Evolutionary conservation across 2,329 filamentous ascomycete genomes (phyloP), one percentile per base, ranked within the genome.

Genomic region (Scolecobasidium constrictum): DNA sequence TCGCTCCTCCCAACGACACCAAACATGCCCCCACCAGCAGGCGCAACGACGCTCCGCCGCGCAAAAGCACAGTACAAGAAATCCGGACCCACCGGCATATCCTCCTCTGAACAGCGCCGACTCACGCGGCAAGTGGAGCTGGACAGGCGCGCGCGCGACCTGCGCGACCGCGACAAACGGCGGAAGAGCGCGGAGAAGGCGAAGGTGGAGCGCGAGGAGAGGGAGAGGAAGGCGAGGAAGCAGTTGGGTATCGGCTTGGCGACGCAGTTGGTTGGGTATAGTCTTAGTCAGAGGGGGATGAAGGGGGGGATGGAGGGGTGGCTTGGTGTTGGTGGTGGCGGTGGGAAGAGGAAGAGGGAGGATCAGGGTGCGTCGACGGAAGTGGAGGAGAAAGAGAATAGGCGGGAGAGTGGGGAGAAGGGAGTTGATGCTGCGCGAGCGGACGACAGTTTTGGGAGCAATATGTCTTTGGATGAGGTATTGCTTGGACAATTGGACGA

Each of bases 221-320:
- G 57, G 33, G 59, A 62, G 22, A 48, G 45, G 9, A 47, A 54
- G 11, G 50, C 48, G 3, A 50, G 59, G 28, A 49, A 51, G 21
- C 51, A 53, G 31, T 44, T 53, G 16, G 61, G 60, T 1, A 47
- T 62, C 3, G 56, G 61, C 3, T 38, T 60, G 16, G 61, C 61
- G 5, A 63, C 61, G 4, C 61, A 64, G 45, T 36, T 62, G 20
- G 52, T 56, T 39, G 61, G 61, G n/a, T 64, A 55, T 38, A 61
- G 52, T 38, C 57, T 56, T 22, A 60, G 56, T 0, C 61, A 64
- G 47, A 56, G 53, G 31, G 48, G 52, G 43, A 40, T 62, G 47
- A 63, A 63, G 48, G 54, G 43, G 20, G 58, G 56, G 16, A 63
- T 64, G 60, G 58, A 62, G 43, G 50, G 11, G 2, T 47, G 34